phyloP scores from a whole-genome alignment of 2,329 filamentous ascomycete species.

The Ophiosphaerella korrae region DNA sequence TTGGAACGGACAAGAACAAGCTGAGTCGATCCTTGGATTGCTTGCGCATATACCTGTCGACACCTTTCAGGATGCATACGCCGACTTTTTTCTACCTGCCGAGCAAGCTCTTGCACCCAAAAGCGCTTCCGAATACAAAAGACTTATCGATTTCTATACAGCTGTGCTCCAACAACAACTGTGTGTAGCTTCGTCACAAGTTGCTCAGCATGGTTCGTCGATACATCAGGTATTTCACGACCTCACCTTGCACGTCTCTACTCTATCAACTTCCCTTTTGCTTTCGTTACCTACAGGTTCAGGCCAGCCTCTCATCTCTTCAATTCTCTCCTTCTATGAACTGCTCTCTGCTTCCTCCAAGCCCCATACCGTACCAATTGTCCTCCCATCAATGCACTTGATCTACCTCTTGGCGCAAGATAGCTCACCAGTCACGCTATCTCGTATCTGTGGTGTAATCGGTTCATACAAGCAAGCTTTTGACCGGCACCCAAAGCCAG shows the following conservation, averaged over 20 bases:
- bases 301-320: conserved; percentile 55
- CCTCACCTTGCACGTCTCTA: conserved; percentile 38
- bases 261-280: conserved; percentile 36
- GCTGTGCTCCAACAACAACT: conserved; percentile 64
- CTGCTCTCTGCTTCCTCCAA: conserved; percentile 53
- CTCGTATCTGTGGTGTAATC: conserved; percentile 71
- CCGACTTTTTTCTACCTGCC: conserved; percentile 44
- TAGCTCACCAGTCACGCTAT: conserved; percentile 65
- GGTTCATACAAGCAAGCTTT: conserved; percentile 76
- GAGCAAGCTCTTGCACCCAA: conserved; percentile 50
- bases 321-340: conserved; percentile 71
- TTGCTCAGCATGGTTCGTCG: conserved; percentile 41
- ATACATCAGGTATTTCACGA: conserved; percentile 45
- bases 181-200: conserved; percentile 38
- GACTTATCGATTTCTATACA: conserved; percentile 71
- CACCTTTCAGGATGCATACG: conserved; percentile 55
- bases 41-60: conserved; percentile 49
- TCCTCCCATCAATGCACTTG: conserved; percentile 69
- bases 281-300: conserved; percentile 27
- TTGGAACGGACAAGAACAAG: conserved; percentile 44
- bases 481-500: conserved; percentile 62
- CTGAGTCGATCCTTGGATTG: conserved; percentile 59
- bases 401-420: conserved; percentile 75
- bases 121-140: conserved; percentile 57
- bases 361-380: conserved; percentile 60